phyloP scores from a whole-genome alignment of 1,284 basidiomycete genomes.

The Cryptococcus deneoformans region DNA sequence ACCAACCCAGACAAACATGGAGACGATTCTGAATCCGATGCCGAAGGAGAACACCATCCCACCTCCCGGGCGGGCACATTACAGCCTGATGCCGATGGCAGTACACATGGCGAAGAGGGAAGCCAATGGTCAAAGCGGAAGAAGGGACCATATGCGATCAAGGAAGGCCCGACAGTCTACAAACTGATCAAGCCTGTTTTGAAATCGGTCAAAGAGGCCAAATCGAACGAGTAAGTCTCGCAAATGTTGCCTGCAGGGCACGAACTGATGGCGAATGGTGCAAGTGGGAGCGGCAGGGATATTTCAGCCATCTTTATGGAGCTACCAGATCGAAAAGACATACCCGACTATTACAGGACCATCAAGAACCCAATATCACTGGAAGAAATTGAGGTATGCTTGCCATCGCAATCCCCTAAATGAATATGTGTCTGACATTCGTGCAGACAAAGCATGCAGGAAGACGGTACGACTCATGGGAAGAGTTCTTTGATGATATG shows the following conservation, averaged over 20 bases:
- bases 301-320: conserved; percentile 70
- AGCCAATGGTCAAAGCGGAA: conserved; percentile 16
- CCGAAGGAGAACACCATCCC: conserved; percentile 4
- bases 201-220: conserved; percentile 36
- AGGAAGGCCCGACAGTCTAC: conserved; percentile 44
- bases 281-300: conserved; percentile 58
- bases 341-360: conserved; percentile 89
- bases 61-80: not conserved
- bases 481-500: conserved; percentile 73
- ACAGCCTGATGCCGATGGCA: conserved; percentile 8
- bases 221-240: conserved; percentile 36
- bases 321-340: conserved; percentile 70
- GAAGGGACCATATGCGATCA: conserved; percentile 43
- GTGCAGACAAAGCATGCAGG: conserved; percentile 60
- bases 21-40: conserved; percentile 24
- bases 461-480: conserved; percentile 62
- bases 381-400: conserved; percentile 73
- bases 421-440: not conserved
- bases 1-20: conserved; percentile 21
- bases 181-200: conserved; percentile 46
- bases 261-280: not conserved
- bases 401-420: not conserved
- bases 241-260: not conserved
- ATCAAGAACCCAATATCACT: conserved; percentile 83
- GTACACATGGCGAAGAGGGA: conserved; percentile 11